Percentiles rank a stretch among this genome's conserved stretches.
Conservation (phyloP, 768 basidiomycete species). For the Collybiopsis luxurians region DNA sequence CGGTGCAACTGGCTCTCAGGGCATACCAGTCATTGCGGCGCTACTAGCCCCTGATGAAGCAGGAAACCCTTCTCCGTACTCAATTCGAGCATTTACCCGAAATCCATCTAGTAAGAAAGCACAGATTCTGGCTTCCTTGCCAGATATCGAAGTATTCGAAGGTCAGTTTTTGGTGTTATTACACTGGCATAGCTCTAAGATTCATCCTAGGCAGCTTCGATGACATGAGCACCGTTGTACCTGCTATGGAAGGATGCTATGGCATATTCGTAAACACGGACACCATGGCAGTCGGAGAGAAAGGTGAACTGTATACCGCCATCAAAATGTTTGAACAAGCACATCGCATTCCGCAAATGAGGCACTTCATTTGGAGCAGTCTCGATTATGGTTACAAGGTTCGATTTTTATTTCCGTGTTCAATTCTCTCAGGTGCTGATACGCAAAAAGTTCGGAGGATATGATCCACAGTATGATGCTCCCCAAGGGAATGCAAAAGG, state of each 20-base stretch:
- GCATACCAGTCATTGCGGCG: slow-evolving; percentile 27
- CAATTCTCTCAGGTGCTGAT: too few relatives aligned
- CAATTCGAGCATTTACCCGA: slow-evolving; percentile 39
- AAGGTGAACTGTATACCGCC: slow-evolving; percentile 1
- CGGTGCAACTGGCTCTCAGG: slow-evolving; percentile 35
- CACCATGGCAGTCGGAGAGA: neutral
- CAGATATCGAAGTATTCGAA: slow-evolving; percentile 35
- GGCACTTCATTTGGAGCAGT: slow-evolving; percentile 3
- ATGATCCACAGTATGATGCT: slow-evolving; percentile 24
- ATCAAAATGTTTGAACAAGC: slow-evolving; percentile 8
- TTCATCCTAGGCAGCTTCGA: slow-evolving; percentile 28
- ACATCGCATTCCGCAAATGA: neutral
- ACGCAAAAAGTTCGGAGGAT: neutral
- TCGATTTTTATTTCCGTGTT: neutral
- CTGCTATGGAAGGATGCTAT: slow-evolving; percentile 32
- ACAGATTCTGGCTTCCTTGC: slow-evolving; percentile 25
- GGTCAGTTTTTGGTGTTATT: slow-evolving; percentile 18
- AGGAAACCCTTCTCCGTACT: slow-evolving; percentile 38
- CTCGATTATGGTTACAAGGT: slow-evolving; percentile 1
- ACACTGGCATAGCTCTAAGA: neutral
- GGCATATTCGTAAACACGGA: slow-evolving; percentile 17
- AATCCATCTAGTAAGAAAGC: slow-evolving; percentile 30
- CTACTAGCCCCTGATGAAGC: slow-evolving; percentile 30
- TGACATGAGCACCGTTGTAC: slow-evolving; percentile 17
- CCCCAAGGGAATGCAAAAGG: slow-evolving; percentile 42